Evolutionary conservation across 768 basidiomycete genomes (phyloP).

Genomic region (Amanita jacksonii): DNA sequence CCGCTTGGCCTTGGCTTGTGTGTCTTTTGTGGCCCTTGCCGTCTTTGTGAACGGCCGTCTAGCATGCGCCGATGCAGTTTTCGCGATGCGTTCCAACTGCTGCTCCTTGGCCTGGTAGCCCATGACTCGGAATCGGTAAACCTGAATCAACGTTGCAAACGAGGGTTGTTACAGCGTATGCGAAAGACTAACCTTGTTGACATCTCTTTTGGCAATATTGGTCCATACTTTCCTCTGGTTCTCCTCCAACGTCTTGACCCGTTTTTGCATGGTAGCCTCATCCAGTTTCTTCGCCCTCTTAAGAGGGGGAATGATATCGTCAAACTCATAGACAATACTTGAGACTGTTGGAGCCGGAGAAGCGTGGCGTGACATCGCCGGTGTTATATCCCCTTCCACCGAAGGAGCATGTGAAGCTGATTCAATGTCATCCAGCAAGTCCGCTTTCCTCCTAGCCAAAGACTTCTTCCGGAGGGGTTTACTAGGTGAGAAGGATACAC

Average conservation of each 20-base stretch:
- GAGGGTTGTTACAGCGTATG: not conserved
- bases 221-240: constrained; percentile 86
- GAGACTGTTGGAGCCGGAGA: constrained; percentile 54
- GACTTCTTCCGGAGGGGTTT: constrained; percentile 47
- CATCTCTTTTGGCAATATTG: constrained; percentile 75
- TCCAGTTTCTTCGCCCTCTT: constrained; percentile 74
- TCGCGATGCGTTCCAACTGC: constrained; percentile 70
- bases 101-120: constrained; percentile 58
- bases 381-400: constrained; percentile 61
- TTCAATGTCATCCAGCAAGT: constrained; percentile 41
- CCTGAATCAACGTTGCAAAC: constrained; percentile 32
- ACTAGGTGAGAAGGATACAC: constrained; percentile 39
- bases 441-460: constrained; percentile 47
- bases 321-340: constrained; percentile 61
- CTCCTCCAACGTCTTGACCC: constrained; percentile 72
- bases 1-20: constrained; percentile 76
- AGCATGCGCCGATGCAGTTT: constrained; percentile 66
- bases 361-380: constrained; percentile 56
- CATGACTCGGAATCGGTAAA: constrained; percentile 65
- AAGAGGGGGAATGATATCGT: constrained; percentile 59
- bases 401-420: constrained; percentile 45
- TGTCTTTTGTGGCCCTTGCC: constrained; percentile 71
- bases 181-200: constrained; percentile 54
- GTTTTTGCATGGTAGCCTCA: constrained; percentile 59
- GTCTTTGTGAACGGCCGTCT: constrained; percentile 67